Conservation (phyloP, 1,284 basidiomycete species). For the Kwoniella shivajii region DNA sequence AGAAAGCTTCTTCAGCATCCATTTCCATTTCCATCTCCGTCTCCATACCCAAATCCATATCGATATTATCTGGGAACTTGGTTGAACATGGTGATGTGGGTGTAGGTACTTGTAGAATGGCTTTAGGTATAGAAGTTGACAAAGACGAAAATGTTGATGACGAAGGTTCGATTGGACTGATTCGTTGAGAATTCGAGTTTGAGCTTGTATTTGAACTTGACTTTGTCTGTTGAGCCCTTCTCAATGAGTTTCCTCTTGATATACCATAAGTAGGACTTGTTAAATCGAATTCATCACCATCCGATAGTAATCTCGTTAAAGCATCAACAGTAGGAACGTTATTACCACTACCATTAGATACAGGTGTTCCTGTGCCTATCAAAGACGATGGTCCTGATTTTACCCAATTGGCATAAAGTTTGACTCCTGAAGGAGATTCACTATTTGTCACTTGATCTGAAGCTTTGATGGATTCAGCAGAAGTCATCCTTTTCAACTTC, state of each 20-base stretch:
- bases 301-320: slow-evolving; percentile 17
- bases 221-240: slow-evolving; percentile 3
- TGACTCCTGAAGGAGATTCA: slow-evolving; percentile 34
- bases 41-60: neutral
- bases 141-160: too few species aligned
- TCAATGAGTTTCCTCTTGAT: slow-evolving; percentile 15
- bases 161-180: neutral
- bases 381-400: slow-evolving; percentile 13
- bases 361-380: slow-evolving; percentile 6
- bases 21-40: neutral
- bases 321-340: slow-evolving; percentile 12
- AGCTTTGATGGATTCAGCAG: slow-evolving; percentile 38
- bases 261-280: slow-evolving; percentile 11
- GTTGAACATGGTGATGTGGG: slow-evolving; percentile 1
- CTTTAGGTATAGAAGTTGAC: slow-evolving; percentile 1
- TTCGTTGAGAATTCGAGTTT: neutral
- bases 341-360: slow-evolving; percentile 1
- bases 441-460: slow-evolving; percentile 27
- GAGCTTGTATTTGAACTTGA: neutral
- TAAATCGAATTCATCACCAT: slow-evolving; percentile 17
- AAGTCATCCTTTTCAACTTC: slow-evolving; percentile 28
- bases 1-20: neutral
- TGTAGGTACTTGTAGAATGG: slow-evolving; percentile 4
- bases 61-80: neutral
- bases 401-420: slow-evolving; percentile 43